Evolutionary conservation across 2,329 filamentous ascomycete species (phyloP).

Genomic region (Xylariales sp.): DNA sequence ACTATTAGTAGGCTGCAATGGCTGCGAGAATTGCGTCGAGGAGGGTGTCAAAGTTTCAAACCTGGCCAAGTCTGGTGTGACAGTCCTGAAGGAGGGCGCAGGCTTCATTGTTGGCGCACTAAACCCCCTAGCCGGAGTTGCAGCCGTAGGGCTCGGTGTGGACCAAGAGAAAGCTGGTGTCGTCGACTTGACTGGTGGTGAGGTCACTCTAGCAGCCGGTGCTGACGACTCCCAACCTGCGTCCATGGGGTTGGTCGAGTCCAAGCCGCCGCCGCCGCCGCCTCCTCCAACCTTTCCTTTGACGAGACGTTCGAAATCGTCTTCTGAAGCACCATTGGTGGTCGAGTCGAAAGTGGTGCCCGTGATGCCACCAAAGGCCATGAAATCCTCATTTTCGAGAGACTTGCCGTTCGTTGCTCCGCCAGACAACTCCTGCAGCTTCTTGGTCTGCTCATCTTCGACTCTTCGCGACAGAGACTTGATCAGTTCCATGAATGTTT

Average conservation of each 20-base stretch:
- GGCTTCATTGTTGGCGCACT: slow-evolving; percentile 29
- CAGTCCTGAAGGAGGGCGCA: slow-evolving; percentile 46
- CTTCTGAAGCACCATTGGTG: slow-evolving; percentile 50
- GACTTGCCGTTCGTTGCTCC: slow-evolving; percentile 45
- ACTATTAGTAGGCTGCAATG: slow-evolving; percentile 42
- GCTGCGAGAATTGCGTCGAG: slow-evolving; percentile 59
- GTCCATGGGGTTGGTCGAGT: slow-evolving; percentile 36
- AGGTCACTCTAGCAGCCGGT: slow-evolving; percentile 23
- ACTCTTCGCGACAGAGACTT: slow-evolving; percentile 73
- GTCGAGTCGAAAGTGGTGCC: slow-evolving; percentile 49
- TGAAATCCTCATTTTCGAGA: slow-evolving; percentile 59
- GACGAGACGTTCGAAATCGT: slow-evolving; percentile 86
- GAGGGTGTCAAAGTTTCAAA: slow-evolving; percentile 54
- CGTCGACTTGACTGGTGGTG: slow-evolving; percentile 29
- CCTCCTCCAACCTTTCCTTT: slow-evolving; percentile 58
- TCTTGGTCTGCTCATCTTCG: slow-evolving; percentile 83
- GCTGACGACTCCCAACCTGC: slow-evolving; percentile 43
- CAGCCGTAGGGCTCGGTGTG: slow-evolving; percentile 43
- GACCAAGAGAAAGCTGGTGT: slow-evolving; percentile 61
- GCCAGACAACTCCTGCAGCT: slow-evolving; percentile 77
- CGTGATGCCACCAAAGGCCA: slow-evolving; percentile 65
- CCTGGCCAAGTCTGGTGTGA: slow-evolving; percentile 53
- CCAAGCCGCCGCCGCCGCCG: slow-evolving; percentile 22
- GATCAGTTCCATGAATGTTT: slow-evolving; percentile 84
- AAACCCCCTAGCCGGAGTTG: slow-evolving; percentile 26